Evolutionary conservation across 2,329 filamentous ascomycete genomes (phyloP).

Genomic region (Colletotrichum higginsianum): DNA sequence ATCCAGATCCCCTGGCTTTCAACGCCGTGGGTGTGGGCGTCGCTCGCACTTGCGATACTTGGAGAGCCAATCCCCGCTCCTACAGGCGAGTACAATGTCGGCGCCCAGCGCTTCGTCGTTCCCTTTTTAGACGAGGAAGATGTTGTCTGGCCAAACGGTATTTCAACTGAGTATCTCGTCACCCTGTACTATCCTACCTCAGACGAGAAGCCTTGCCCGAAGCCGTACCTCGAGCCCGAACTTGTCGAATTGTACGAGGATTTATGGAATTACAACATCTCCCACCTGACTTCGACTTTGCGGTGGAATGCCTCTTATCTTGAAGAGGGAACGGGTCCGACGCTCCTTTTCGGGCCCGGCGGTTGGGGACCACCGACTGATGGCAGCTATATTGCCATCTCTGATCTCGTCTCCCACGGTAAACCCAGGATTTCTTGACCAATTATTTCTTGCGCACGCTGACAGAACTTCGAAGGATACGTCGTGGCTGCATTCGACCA

Average conservation of each 20-base stretch:
- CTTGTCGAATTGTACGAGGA: constrained; percentile 24
- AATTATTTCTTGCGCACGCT: not conserved
- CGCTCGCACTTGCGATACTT: accelerated
- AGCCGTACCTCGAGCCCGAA: constrained; percentile 38
- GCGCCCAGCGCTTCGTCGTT: constrained; percentile 34
- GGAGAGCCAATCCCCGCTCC: constrained; percentile 20
- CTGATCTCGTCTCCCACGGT: constrained; percentile 41
- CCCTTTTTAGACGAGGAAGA: constrained; percentile 21
- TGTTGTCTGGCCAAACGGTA: constrained; percentile 22
- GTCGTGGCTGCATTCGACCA: constrained; percentile 48
- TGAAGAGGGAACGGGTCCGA: constrained; percentile 7
- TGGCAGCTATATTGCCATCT: constrained; percentile 30
- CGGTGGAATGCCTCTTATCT: constrained; percentile 35
- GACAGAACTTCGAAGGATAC: constrained; percentile 46
- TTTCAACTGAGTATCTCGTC: constrained; percentile 39
- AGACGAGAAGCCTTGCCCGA: constrained; percentile 14
- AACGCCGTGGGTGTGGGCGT: not conserved
- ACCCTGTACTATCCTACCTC: constrained; percentile 42
- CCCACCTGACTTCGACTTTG: constrained; percentile 35
- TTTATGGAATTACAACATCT: constrained; percentile 31
- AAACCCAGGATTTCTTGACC: not conserved
- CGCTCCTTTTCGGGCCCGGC: constrained; percentile 37
- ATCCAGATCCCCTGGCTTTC: accelerated
- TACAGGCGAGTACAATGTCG: constrained; percentile 39
- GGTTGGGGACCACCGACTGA: constrained; percentile 38